Evolutionary conservation across 345 rosid species (phyloP).

Genomic region (Melaleuca alternifolia): DNA sequence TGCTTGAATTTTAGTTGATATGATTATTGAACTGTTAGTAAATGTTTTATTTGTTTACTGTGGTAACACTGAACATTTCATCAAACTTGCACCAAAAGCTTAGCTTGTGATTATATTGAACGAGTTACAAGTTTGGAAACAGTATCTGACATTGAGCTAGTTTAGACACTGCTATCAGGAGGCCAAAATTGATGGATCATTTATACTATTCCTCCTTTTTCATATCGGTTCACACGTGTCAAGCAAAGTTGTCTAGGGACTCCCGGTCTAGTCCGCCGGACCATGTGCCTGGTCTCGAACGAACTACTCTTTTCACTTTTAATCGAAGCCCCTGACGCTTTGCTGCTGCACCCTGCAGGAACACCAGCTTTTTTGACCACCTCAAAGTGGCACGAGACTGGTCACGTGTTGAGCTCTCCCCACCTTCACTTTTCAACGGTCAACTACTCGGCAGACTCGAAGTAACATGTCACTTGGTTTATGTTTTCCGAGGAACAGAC

Average conservation of each 20-base stretch:
- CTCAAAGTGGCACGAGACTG: background rate
- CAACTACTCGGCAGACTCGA: background rate
- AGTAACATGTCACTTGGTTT: background rate
- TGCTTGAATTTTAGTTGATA: no score
- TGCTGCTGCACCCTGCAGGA: background rate
- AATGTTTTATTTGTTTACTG: no score
- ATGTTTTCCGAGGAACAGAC: background rate
- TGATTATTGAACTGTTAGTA: no score
- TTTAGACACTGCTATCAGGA: no score
- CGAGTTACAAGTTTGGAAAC: no score
- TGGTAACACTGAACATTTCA: no score
- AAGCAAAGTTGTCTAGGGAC: background rate
- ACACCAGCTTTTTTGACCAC: background rate
- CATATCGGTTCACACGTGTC: background rate
- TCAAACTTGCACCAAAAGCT: no score
- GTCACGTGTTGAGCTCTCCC: background rate
- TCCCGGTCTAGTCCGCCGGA: background rate
- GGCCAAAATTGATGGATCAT: no score
- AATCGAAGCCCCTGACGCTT: background rate
- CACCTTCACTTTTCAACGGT: background rate
- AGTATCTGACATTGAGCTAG: no score
- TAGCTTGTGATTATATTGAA: no score
- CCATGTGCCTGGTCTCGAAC: background rate
- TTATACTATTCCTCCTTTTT: no score
- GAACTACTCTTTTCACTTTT: background rate